Conservation (phyloP, 73 alveolate genomes). For the Urostyla sp. region DNA sequence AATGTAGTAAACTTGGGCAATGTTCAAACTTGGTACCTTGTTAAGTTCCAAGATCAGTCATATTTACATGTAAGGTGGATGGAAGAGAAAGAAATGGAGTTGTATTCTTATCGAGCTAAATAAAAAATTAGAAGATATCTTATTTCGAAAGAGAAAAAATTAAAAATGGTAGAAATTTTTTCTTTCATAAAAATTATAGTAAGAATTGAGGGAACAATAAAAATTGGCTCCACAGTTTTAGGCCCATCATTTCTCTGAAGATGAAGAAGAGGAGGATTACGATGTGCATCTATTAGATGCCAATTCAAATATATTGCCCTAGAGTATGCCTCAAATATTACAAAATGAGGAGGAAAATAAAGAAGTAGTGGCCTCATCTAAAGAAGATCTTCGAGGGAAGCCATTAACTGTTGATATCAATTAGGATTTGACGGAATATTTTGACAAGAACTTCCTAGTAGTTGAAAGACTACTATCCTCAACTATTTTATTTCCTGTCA, state of each 20-base stretch:
- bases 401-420: too few species aligned
- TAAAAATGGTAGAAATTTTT: not conserved
- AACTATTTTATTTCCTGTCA: slow-evolving; percentile 82
- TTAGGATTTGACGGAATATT: slow-evolving; percentile 47
- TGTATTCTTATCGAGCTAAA: slow-evolving; percentile 57
- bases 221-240: slow-evolving; percentile 10
- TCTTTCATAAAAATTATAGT: not conserved
- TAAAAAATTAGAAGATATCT: slow-evolving; percentile 48
- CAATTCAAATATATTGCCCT: not conserved
- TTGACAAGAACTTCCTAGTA: slow-evolving; percentile 58
- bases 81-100: slow-evolving; percentile 60
- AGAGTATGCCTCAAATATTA: not conserved
- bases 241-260: slow-evolving; percentile 58
- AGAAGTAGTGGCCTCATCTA: slow-evolving; percentile 12
- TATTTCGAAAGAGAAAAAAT: slow-evolving; percentile 52
- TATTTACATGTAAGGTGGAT: slow-evolving; percentile 79
- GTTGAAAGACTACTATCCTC: slow-evolving; percentile 75
- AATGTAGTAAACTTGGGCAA: not conserved
- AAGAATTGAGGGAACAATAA: not conserved
- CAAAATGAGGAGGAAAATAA: slow-evolving; percentile 4
- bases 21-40: slow-evolving; percentile 23
- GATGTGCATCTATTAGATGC: slow-evolving; percentile 46
- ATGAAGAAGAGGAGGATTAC: slow-evolving; percentile 52
- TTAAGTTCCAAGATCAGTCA: slow-evolving; percentile 63
- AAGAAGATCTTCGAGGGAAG: not conserved